Conservation (phyloP, 2,329 filamentous ascomycete genomes). For the Blumeriella jaapii region DNA sequence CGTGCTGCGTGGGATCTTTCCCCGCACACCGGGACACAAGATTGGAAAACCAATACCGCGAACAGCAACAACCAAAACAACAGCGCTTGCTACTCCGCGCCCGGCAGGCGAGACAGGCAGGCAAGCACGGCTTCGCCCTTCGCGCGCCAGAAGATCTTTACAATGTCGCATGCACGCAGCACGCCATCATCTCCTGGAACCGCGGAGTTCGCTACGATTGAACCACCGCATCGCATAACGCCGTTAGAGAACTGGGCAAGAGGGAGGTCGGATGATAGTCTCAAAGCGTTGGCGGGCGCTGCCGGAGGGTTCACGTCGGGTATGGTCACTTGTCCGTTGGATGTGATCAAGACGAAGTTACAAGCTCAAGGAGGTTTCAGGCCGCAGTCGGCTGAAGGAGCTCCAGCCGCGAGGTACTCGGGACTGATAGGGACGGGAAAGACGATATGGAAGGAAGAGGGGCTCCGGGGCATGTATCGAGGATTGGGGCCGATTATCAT, state of each 20-base stretch:
- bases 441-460: conserved; percentile 81
- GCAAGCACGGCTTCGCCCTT: conserved; percentile 29
- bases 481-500: conserved; percentile 89
- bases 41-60: conserved; percentile 35
- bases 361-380: conserved; percentile 86
- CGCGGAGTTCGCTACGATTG: too few relatives aligned
- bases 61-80: conserved; percentile 33
- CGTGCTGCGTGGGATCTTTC: conserved; percentile 46
- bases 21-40: conserved; percentile 43
- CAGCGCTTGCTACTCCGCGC: conserved; percentile 9
- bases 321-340: conserved; percentile 88
- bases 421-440: conserved; percentile 78
- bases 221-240: conserved; percentile 31
- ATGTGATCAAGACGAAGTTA: conserved; percentile 98
- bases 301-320: conserved; percentile 86
- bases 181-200: conserved; percentile 29
- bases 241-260: conserved; percentile 44
- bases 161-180: conserved; percentile 35
- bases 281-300: conserved; percentile 81
- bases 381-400: conserved; percentile 21
- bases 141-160: conserved; percentile 28
- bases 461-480: conserved; percentile 80
- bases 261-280: conserved; percentile 46
- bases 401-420: conserved; percentile 53
- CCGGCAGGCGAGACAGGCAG: too few relatives aligned